Percentiles rank a stretch among this genome's conserved stretches.
Evolutionary conservation across 2,329 filamentous ascomycete species (phyloP).

Genomic region (Sporothrix pseudoabietina): DNA sequence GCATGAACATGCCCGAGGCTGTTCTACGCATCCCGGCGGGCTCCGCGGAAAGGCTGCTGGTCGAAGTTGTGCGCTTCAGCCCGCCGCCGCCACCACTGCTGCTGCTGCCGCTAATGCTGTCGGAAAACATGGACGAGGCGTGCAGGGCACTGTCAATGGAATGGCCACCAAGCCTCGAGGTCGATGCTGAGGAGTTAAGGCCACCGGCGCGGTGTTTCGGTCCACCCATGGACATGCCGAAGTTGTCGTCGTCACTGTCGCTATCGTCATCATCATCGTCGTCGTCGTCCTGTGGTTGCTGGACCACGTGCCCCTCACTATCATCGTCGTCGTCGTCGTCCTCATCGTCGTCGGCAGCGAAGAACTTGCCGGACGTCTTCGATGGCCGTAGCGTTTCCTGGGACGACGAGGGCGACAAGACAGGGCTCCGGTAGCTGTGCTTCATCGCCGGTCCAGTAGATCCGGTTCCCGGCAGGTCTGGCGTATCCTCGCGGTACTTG

Average conservation of each 20-base stretch:
- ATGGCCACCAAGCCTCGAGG: constrained; percentile 26
- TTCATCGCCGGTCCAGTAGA: constrained; percentile 65
- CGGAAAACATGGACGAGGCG: constrained; percentile 29
- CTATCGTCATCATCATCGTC: constrained; percentile 35
- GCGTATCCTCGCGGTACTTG: constrained; percentile 79
- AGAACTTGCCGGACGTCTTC: constrained; percentile 65
- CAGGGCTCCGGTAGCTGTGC: constrained; percentile 57
- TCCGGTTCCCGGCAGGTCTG: constrained; percentile 50
- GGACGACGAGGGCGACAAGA: constrained; percentile 73
- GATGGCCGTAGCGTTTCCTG: constrained; percentile 79
- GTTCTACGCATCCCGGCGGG: constrained; percentile 72
- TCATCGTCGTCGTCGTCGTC: constrained; percentile 47
- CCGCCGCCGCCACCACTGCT: constrained; percentile 36
- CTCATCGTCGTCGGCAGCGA: constrained; percentile 65
- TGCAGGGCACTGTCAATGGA: constrained; percentile 17
- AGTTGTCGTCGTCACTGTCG: constrained; percentile 32
- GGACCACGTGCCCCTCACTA: constrained; percentile 29
- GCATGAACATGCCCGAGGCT: constrained; percentile 88
- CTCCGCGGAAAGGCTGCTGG: constrained; percentile 53
- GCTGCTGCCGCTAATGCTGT: constrained; percentile 5
- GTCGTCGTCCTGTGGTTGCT: constrained; percentile 32
- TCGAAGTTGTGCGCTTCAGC: constrained; percentile 53
- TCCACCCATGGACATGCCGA: constrained; percentile 33
- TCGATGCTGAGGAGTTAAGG: constrained; percentile 29
- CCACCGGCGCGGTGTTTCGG: constrained; percentile 22